Base-by-base conservation (phyloP, 768 basidiomycete species). In the Filobasidium wieringae region DNA sequence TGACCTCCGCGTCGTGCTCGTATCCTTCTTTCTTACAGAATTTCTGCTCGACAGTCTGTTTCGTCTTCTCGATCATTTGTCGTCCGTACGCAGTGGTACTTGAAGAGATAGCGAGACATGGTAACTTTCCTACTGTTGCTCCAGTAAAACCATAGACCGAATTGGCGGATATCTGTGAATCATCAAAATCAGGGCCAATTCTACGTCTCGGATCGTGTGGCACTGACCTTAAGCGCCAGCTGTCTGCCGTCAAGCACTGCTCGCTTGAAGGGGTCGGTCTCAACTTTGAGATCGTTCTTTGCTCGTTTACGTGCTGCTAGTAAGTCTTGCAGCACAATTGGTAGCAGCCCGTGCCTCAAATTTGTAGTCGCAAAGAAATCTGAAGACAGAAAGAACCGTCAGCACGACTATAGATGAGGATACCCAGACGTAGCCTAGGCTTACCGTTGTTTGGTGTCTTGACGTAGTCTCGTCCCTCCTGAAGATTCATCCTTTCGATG, bases 91-190 rank as follows among this genome's bases (percentile, higher is more conserved):
- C 82, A 1, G 95, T 99, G 39, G 83, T 82, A 75, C 88, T 91
- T 1, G 92, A 96, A 14, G 95, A 97, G 61, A 99, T 99, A 9
- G 89, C 77, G 39, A 97, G 78, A 77, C 95, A 99, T 4, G 95
- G 91, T 15, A 99, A 77, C 74, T 96, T 97, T 55, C 95, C 95
- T 63, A 97, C 80, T 0, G 95, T 97, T 0, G 95, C 95, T 36
- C 95, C 95, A 6, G 95, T 96, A 72, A 99, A 97, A 27, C 95
- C 95, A 65, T 99, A 99, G 27, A 99, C 93, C 1, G 95, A 99
- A 74, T 97, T 99, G 27, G 95, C 95, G 70, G 87, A 90, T 73
- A 99, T 88, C 92, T 96, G 50, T n/a, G 56, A 0, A 26, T 37
- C 5, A 8, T 51, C 36, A n/a, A 27, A 36, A 32, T 33, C 11